Evolutionary conservation across 345 rosid genomes (phyloP), one percentile per base, ranked within the genome.

Genomic region (Dipteronia dyeriana): DNA sequence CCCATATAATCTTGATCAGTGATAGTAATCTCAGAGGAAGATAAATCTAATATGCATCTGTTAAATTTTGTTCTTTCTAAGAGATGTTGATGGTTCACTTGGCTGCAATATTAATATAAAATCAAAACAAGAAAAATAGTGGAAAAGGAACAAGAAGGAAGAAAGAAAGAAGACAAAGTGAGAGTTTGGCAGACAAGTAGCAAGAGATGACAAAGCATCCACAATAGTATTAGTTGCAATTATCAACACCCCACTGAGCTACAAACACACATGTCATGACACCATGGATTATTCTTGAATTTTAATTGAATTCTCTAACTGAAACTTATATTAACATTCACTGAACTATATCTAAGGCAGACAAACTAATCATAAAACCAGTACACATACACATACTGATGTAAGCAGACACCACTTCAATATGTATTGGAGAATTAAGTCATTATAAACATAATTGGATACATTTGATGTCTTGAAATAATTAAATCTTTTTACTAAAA

Each of bases 191-290:
- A 68, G 82, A 61, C 82, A 62, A 74, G 31, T 23, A 38, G 23
- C n/a, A n/a, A 1, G 23, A 39, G 82, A 11, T 79, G 82, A 79
- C 78, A 75, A 75, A 62, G 75, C 78, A 75, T 63, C 75, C 82
- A 79, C 39, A 47, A 62, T 34, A 14, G 71, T 16, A 53, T 78
- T 75, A 41, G 45, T 79, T 66, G 60, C 49, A 63, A 61, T 53
- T 75, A 69, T 75, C 75, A 60, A 19, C 68, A 23, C 38, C 39
- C 75, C 75, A 69, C 78, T 68, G 39, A 34, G 10, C 22, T 17
- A 56, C 62, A 53, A 51, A 12, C 66, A 19, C 80, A 23, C 45
- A 31, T 49, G 75, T 75, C 79, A 63, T 19, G 19, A 19, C 10
- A 23, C 17, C 20, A 68, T 31, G 20, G 10, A 22, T 23, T n/a